Evolutionary conservation across 192 early-diverging fungal genomes (phyloP).

Genomic region (Coemansia asiatica): DNA sequence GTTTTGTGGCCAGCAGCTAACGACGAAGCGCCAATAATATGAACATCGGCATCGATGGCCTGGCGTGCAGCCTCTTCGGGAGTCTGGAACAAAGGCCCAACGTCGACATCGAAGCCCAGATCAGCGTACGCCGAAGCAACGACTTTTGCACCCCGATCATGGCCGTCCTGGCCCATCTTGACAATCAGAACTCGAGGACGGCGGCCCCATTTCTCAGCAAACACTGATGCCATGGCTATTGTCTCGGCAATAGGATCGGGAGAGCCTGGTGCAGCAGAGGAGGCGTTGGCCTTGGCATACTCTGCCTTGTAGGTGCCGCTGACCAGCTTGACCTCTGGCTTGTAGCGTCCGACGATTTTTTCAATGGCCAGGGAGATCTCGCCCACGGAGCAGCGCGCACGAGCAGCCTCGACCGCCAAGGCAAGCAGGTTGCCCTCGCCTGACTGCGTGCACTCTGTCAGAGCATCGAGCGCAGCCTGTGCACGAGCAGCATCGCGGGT

Average conservation of each 20-base stretch:
- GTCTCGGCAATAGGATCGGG: constrained; percentile 65
- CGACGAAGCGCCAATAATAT: constrained; percentile 84
- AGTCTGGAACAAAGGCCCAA: constrained; percentile 86
- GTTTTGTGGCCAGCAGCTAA: constrained; percentile 90
- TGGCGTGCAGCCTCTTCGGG: constrained; percentile 86
- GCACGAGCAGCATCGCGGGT: constrained; percentile 60
- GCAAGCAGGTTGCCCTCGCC: constrained; percentile 73
- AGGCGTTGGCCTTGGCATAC: constrained; percentile 59
- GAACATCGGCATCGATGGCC: constrained; percentile 87
- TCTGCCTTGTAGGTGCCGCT: constrained; percentile 84
- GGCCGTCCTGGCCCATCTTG: constrained; percentile 94
- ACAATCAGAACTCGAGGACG: constrained; percentile 87
- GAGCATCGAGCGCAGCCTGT: constrained; percentile 58
- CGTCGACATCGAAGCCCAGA: constrained; percentile 89
- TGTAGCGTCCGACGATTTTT: constrained; percentile 80
- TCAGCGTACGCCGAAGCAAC: constrained; percentile 89
- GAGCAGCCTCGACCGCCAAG: constrained; percentile 72
- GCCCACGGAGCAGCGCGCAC: constrained; percentile 78
- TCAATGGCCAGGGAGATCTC: constrained; percentile 83
- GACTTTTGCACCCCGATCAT: constrained; percentile 92
- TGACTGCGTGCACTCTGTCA: constrained; percentile 68
- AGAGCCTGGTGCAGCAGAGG: constrained; percentile 5
- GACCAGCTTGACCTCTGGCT: constrained; percentile 76
- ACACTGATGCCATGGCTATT: constrained; percentile 63
- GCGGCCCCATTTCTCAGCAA: constrained; percentile 71